Base-by-base conservation (phyloP, 208 protist species). In the Herpetomonas tarakana region DNA sequence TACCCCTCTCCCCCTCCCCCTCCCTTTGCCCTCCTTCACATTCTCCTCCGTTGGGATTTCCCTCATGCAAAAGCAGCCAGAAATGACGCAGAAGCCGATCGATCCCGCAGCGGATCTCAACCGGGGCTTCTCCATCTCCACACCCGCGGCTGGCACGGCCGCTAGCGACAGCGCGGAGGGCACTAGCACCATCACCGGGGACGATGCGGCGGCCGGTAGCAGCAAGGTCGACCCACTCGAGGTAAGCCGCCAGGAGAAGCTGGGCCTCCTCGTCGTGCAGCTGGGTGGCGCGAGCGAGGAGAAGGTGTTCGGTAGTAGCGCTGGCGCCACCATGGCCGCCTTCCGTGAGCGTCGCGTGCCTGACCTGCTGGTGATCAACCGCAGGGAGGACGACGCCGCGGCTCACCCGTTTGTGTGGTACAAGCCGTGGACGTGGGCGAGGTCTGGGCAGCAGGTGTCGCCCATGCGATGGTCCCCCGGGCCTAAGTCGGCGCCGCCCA, bases 371-470 rank as follows among this genome's bases (percentile, higher is more conserved):
- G 63, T 93, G 6, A 81, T 86, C 38, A 70, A 90, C 55, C 81
- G 77, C 9, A 50, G 41, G 0, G 53, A 83, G 54, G 79, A 87
- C 50, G 75, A 83, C 50, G 57, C 67, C n/a, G 45, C 54, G 19
- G 53, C 45, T 30, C 71, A 84, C 31, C 63, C 68, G 22, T 68
- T 81, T 27, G 39, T 47, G 3, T 92, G 86, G 86, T 83, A 75
- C 56, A 80, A 88, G 61, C 86, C 86, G 11, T 79, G 81, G 71
- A 83, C 80, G 54, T 92, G 86, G 86, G 84, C 83, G 50, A 30
- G 47, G 29, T 73, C 74, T 27, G 76, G 79, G 0, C 52, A 52
- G 46, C 76, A 65, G 63, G 62, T 80, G 35, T 90, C 83, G 19
- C 76, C 83, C 21, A 56, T 74, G 46, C 39, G 21, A 3, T 76